phyloP scores from a whole-genome alignment of 129 eudicot genomes.

The Cynara cardunculus region DNA sequence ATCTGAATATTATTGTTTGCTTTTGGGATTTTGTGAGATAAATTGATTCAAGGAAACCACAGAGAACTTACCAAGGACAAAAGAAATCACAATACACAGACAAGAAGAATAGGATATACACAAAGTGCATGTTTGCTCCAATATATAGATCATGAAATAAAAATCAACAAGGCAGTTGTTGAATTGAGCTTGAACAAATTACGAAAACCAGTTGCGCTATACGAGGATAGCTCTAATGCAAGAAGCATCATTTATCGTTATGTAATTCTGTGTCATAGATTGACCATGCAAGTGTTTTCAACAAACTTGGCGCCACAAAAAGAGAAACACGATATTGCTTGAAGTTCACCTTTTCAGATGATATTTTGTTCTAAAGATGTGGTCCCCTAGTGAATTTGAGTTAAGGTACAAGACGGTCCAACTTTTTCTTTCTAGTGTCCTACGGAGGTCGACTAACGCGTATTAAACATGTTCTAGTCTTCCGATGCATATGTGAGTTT shows the following conservation, averaged over 20 bases:
- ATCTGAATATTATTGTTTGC: not conserved
- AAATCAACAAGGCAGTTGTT: not conserved
- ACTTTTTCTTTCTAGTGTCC: constrained; percentile 1
- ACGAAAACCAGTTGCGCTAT: not conserved
- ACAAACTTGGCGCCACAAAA: not conserved
- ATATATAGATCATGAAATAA: not conserved
- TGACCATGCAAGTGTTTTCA: not conserved
- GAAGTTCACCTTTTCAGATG: not conserved
- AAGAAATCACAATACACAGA: not conserved
- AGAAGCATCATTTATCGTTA: not conserved
- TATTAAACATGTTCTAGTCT: too few species aligned
- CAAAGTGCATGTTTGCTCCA: not conserved
- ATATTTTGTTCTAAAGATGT: not conserved
- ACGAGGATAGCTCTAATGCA: not conserved
- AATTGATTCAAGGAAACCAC: not conserved
- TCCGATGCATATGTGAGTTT: too few species aligned
- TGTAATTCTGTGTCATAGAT: not conserved
- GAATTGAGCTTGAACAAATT: not conserved
- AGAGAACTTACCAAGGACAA: not conserved
- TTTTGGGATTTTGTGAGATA: not conserved
- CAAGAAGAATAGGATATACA: not conserved
- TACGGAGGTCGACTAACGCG: too few species aligned
- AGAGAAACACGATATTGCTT: not conserved
- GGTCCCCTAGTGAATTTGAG: not conserved
- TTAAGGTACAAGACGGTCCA: not conserved